These are phyloP conservation scores for Teunomyces lycoperdinae DNA, from an alignment of 805 yeast genomes.

Conservation along the genomic window DNA sequence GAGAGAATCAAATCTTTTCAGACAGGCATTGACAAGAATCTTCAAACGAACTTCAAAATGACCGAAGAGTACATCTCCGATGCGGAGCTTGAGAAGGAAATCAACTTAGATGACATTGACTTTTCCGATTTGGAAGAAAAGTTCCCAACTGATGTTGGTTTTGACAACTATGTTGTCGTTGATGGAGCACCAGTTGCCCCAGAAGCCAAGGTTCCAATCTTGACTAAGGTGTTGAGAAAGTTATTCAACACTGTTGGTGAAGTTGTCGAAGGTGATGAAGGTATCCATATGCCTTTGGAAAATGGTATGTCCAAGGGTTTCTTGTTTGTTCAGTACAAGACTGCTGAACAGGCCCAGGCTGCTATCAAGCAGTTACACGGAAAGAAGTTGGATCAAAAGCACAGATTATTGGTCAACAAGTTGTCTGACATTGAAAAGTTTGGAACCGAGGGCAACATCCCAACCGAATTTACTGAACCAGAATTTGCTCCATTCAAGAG, in stretches of 20 bases:
- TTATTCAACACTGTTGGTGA: slow-evolving; percentile 76
- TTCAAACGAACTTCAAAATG: slow-evolving; percentile 7
- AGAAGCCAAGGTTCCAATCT: slow-evolving; percentile 76
- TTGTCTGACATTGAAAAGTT: slow-evolving; percentile 79
- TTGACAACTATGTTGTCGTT: slow-evolving; percentile 78
- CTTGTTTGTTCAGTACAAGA: slow-evolving; percentile 77
- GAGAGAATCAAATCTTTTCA: slow-evolving; percentile 1
- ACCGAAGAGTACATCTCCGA: slow-evolving; percentile 19
- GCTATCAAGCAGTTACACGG: slow-evolving; percentile 82
- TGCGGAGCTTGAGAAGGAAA: slow-evolving; percentile 38
- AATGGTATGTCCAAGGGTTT: slow-evolving; percentile 82
- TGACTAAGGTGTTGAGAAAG: slow-evolving; percentile 82
- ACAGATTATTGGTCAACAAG: slow-evolving; percentile 80
- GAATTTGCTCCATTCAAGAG: slow-evolving; percentile 66
- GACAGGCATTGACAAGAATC: neutral
- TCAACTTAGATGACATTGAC: slow-evolving; percentile 55
- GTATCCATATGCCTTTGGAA: slow-evolving; percentile 78
- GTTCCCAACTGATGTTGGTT: slow-evolving; percentile 56
- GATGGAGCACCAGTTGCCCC: slow-evolving; percentile 98
- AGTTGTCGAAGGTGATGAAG: slow-evolving; percentile 55
- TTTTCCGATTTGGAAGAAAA: slow-evolving; percentile 83
- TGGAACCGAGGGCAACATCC: slow-evolving; percentile 61
- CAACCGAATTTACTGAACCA: slow-evolving; percentile 68
- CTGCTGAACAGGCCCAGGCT: slow-evolving; percentile 62
- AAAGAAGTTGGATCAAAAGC: slow-evolving; percentile 91